phyloP scores from a whole-genome alignment of 441 rosid genomes.

The Gossypium armourianum region DNA sequence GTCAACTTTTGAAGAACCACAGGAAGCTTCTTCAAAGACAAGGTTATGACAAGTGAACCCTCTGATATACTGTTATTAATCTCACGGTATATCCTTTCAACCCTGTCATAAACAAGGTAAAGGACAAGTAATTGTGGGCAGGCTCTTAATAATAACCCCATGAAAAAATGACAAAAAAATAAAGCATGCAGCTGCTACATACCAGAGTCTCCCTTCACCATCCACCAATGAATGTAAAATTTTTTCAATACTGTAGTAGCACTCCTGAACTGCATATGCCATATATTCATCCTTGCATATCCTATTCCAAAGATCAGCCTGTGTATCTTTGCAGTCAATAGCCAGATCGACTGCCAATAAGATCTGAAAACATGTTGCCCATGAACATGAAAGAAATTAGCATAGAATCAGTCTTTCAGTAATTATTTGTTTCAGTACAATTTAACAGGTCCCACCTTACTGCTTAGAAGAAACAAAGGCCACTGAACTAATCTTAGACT shows the following conservation, averaged over 20 bases:
- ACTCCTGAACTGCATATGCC: slow-evolving; percentile 95
- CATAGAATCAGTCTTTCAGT: slow-evolving; percentile 4
- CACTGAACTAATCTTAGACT: slow-evolving; percentile 88
- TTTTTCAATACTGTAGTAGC: slow-evolving; percentile 74
- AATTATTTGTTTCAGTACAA: slow-evolving; percentile 3
- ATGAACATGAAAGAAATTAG: slow-evolving; percentile 16
- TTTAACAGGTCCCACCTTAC: slow-evolving; percentile 54
- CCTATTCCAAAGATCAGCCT: slow-evolving; percentile 65
- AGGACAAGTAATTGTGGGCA: slow-evolving; percentile 11
- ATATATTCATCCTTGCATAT: slow-evolving; percentile 87
- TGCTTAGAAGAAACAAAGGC: slow-evolving; percentile 97
- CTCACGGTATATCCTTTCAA: slow-evolving; percentile 80
- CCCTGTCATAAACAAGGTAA: slow-evolving; percentile 44
- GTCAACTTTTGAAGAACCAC: slow-evolving; percentile 73
- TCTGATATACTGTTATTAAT: slow-evolving; percentile 58
- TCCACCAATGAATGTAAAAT: slow-evolving; percentile 71
- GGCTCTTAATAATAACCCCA: background rate
- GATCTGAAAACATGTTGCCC: slow-evolving; percentile 45
- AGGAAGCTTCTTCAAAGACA: slow-evolving; percentile 68
- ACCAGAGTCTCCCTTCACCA: slow-evolving; percentile 95
- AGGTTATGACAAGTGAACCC: slow-evolving; percentile 63
- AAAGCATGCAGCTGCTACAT: slow-evolving; percentile 15
- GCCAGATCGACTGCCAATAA: slow-evolving; percentile 93
- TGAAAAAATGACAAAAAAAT: slow-evolving; percentile 5
- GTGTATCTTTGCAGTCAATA: slow-evolving; percentile 78